Base-by-base conservation (phyloP, 108 stramenopile genomes). In the Chaetoceros muelleri region DNA sequence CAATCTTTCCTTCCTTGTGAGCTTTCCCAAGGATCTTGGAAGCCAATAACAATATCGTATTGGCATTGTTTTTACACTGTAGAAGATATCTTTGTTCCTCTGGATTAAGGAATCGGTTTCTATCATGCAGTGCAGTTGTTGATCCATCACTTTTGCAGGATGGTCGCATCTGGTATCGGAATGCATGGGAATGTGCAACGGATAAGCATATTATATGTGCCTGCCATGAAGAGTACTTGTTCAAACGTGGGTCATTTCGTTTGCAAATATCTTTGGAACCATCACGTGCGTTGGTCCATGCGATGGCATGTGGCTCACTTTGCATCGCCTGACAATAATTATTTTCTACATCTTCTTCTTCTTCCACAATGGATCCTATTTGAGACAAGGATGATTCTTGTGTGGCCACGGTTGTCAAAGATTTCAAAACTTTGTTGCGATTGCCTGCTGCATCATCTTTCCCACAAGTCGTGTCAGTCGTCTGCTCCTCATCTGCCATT, bases 121-220 rank as follows among this genome's bases (percentile, higher is more conserved):
- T 47, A 51, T 60, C 59, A 16, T 21, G 13, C 18, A 45, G 1
- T n/a, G 59, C 59, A 22, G 34, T 20, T 13, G 20, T 27, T n/a
- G 22, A 19, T 3, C 40, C 40, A 30, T 60, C 59, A 20, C 21
- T 29, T 16, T 18, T 26, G 28, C 59, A 60, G n/a, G 22, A 28
- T 1, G 59, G 59, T 30, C 59, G 47, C 26, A 60, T 27, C 24
- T 60, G 59, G 20, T 46, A 19, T 16, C 59, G 48, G 2, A 60
- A 51, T 2, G 48, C 59, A 28, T 60, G 59, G 30, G 59, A 29
- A 48, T 60, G 59, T 50, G 59, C 59, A 46, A 60, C 26, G 30
- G 20, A 27, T 13, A 60, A 46, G 13, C 26, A 23, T 1, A 60
- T 49, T 19, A 50, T 30, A 19, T 60, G 44, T 1, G 17, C 13